Conservation (phyloP, 257 asterid genomes). For the Sherardia arvensis region DNA sequence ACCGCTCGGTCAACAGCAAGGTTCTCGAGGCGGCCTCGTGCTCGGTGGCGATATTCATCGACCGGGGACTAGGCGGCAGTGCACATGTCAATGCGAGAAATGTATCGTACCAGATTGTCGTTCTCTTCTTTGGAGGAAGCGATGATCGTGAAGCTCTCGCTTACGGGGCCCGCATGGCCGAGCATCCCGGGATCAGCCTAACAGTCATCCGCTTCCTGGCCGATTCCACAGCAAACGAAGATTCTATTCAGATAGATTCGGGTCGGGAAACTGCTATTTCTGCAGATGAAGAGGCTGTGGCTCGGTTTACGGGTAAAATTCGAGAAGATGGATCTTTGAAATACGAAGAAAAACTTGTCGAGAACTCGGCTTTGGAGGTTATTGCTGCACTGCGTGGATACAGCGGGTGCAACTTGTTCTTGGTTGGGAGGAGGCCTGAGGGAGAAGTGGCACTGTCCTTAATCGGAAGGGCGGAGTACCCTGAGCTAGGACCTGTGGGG, state of each 20-base stretch:
- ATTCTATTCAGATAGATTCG: slow-evolving; percentile 11
- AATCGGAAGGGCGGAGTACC: slow-evolving; percentile 22
- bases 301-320: slow-evolving; percentile 9
- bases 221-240: slow-evolving; percentile 17
- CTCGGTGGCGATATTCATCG: slow-evolving; percentile 45
- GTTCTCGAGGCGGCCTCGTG: slow-evolving; percentile 44
- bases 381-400: slow-evolving; percentile 16
- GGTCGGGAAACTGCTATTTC: neutral
- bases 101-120: slow-evolving; percentile 26
- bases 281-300: slow-evolving; percentile 26
- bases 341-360: slow-evolving; percentile 19
- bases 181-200: slow-evolving; percentile 48
- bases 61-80: slow-evolving; percentile 52
- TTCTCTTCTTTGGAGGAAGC: slow-evolving; percentile 41
- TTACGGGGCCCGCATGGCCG: slow-evolving; percentile 44
- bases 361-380: slow-evolving; percentile 11
- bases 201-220: slow-evolving; percentile 20
- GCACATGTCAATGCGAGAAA: slow-evolving; percentile 47
- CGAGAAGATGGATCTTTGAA: slow-evolving; percentile 12
- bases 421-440: slow-evolving; percentile 35
- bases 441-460: slow-evolving; percentile 24
- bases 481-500: slow-evolving; percentile 42
- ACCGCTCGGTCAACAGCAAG: slow-evolving; percentile 28
- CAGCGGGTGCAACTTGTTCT: slow-evolving; percentile 28
- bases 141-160: slow-evolving; percentile 55